These are phyloP conservation scores for Penicillium verhagenii DNA, from an alignment of 495 filamentous ascomycete genomes.

Conservation along the genomic window DNA sequence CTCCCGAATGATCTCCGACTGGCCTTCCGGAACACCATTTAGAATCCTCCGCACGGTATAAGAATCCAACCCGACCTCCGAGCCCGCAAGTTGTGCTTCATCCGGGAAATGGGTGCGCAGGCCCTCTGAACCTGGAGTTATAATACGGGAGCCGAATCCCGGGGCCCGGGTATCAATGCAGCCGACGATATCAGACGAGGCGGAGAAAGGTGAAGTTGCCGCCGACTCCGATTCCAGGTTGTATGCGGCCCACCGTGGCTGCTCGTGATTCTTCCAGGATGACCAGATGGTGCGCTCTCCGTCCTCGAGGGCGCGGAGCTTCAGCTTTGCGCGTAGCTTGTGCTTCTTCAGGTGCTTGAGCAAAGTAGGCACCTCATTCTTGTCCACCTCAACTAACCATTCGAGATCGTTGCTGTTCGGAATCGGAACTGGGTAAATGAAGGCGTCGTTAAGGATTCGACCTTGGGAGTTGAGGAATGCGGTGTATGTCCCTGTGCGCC, in stretches of 20 bases:
- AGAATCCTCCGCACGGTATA: conserved; percentile 75
- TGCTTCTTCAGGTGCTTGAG: conserved; percentile 73
- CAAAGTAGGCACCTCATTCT: conserved; percentile 56
- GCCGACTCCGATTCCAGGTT: conserved; percentile 41
- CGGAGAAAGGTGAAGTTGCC: conserved; percentile 27
- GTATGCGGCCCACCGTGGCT: conserved; percentile 47
- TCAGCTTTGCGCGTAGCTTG: conserved; percentile 78
- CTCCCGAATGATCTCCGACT: conserved; percentile 67
- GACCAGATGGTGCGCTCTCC: conserved; percentile 66
- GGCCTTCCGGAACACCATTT: conserved; percentile 80
- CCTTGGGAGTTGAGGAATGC: conserved; percentile 86
- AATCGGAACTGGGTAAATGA: conserved; percentile 68
- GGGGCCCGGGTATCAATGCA: conserved; percentile 65
- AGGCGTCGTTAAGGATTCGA: conserved; percentile 81
- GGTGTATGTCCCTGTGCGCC: conserved; percentile 60
- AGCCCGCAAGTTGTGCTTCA: conserved; percentile 33
- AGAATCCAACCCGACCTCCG: conserved; percentile 31
- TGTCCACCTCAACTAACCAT: conserved; percentile 84
- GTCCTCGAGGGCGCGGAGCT: conserved; percentile 59
- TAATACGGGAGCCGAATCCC: conserved; percentile 61
- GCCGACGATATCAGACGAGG: conserved; percentile 32
- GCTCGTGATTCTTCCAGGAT: conserved; percentile 56
- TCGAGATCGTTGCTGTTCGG: conserved; percentile 38
- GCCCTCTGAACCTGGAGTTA: conserved; percentile 45
- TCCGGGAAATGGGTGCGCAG: conserved; percentile 39